Conservation (phyloP, 2,329 filamentous ascomycete genomes). For the Fusarium nanum region DNA sequence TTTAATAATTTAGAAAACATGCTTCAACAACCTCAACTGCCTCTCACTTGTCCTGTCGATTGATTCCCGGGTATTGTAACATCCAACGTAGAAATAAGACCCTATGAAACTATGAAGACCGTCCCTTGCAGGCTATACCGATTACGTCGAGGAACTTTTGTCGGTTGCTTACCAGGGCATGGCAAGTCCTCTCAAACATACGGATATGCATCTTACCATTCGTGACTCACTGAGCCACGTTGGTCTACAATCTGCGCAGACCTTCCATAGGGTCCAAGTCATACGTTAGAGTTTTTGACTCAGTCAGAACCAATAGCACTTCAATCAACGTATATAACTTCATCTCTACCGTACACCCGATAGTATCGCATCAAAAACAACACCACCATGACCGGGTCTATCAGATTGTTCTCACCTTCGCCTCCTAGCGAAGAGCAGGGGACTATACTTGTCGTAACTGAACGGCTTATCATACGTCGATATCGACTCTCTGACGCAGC, state of each 20-base stretch:
- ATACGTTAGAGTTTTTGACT: not conserved
- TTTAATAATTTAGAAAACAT: not conserved
- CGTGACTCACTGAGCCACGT: conserved; percentile 16
- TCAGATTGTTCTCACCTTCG: conserved; percentile 38
- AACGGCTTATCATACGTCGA: conserved; percentile 56
- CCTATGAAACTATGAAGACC: not conserved
- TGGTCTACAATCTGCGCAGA: not conserved
- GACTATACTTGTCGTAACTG: conserved; percentile 49
- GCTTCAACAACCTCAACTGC: not conserved
- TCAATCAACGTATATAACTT: not conserved
- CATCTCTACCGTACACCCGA: not conserved
- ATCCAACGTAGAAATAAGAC: not conserved
- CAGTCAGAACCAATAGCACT: not conserved
- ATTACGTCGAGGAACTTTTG: conserved; percentile 19
- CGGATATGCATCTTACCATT: not conserved
- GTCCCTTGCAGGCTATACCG: not conserved
- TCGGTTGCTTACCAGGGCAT: not conserved
- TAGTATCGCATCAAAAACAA: not conserved
- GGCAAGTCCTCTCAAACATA: not conserved
- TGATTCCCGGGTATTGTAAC: not conserved
- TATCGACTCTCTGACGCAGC: conserved; percentile 54
- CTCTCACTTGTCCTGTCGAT: not conserved
- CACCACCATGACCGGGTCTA: conserved; percentile 28
- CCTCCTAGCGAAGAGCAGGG: conserved; percentile 46
- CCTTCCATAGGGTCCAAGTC: not conserved